These are phyloP conservation scores for Eucalyptus pumila DNA, from an alignment of 345 rosid species.

Conservation along the genomic window DNA sequence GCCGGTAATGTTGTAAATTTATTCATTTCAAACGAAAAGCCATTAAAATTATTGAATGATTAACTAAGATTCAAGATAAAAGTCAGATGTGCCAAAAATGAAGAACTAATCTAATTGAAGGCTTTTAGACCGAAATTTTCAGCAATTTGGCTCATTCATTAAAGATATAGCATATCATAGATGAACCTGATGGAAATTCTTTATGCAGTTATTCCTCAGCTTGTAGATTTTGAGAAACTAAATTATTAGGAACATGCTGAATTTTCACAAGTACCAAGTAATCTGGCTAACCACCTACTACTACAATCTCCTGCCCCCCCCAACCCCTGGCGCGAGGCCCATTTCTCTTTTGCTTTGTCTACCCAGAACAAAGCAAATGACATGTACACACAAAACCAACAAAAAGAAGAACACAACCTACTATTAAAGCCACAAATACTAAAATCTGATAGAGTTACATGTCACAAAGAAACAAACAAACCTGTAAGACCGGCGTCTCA, in stretches of 20 bases:
- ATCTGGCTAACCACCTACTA: neutral
- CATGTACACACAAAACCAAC: neutral
- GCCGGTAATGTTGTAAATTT: neutral
- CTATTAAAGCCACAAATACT: neutral
- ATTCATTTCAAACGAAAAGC: neutral
- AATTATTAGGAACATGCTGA: neutral
- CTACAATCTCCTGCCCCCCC: neutral
- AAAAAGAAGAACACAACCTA: neutral
- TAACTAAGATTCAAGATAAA: neutral
- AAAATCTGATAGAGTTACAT: neutral
- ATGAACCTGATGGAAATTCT: neutral
- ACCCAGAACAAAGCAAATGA: neutral
- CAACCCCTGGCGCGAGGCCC: neutral
- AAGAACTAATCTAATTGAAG: neutral
- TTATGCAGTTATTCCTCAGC: neutral
- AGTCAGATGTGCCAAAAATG: neutral
- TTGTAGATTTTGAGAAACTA: neutral
- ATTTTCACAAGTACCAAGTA: neutral
- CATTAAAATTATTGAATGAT: neutral
- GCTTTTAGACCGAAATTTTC: neutral
- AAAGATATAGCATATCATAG: neutral
- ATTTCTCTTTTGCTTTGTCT: neutral
- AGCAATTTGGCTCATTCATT: neutral
- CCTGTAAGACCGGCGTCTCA: conserved; percentile 98
- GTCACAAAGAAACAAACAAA: conserved; percentile 17